phyloP scores from a whole-genome alignment of 139 green algal genomes.

The Micromonas commoda region DNA sequence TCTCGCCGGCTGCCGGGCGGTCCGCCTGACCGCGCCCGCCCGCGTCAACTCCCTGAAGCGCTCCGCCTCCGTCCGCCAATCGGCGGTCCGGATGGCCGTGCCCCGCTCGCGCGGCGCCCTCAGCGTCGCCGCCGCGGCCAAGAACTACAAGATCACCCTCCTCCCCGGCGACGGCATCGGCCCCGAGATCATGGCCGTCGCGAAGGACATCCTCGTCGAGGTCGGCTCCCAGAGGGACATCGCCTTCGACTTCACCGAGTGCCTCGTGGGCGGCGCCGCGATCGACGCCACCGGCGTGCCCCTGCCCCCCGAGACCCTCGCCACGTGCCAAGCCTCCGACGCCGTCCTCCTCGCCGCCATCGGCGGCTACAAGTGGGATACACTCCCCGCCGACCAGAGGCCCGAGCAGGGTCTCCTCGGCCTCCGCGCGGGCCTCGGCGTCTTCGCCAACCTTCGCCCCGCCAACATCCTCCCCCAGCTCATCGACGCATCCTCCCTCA shows the following conservation, averaged over 20 bases:
- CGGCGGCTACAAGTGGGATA: constrained; percentile 95
- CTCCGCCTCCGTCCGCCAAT: too few relatives aligned
- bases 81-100: background rate
- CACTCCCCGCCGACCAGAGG: constrained; percentile 60
- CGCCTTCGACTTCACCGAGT: constrained; percentile 70
- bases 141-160: constrained; percentile 67
- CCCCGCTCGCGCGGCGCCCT: background rate
- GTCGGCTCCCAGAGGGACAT: constrained; percentile 38
- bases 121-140: background rate
- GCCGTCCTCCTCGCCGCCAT: constrained; percentile 84
- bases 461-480: constrained; percentile 85
- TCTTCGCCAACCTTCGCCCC: constrained; percentile 95
- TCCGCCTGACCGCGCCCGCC: background rate
- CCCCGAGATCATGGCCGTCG: constrained; percentile 89
- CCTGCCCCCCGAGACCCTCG: constrained; percentile 77
- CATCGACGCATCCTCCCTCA: constrained; percentile 86
- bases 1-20: background rate
- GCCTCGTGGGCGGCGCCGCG: constrained; percentile 86
- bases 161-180: constrained; percentile 95
- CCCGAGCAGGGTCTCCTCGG: constrained; percentile 88
- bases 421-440: constrained; percentile 78
- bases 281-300: constrained; percentile 84
- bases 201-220: constrained; percentile 61
- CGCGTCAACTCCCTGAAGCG: background rate
- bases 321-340: constrained; percentile 73